phyloP scores from a whole-genome alignment of 2,329 filamentous ascomycete genomes.

The Mycocentrospora acerina region DNA sequence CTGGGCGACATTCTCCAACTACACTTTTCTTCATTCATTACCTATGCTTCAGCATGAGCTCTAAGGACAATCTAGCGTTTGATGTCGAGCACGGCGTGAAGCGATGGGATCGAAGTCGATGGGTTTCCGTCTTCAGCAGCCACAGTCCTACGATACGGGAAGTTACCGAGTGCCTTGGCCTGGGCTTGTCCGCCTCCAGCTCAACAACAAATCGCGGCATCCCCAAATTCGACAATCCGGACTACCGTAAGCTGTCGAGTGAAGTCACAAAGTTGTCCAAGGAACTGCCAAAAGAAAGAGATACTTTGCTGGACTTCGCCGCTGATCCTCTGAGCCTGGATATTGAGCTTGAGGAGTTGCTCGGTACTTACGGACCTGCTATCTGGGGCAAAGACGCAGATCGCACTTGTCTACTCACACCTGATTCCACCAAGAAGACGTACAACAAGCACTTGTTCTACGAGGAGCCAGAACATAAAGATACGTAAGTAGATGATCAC shows the following conservation, averaged over 20 bases:
- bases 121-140: constrained; percentile 41
- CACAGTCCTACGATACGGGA: constrained; percentile 42
- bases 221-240: constrained; percentile 42
- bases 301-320: constrained; percentile 40
- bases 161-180: constrained; percentile 39
- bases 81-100: constrained; percentile 34
- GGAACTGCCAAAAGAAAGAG: constrained; percentile 40
- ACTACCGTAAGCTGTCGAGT: constrained; percentile 39
- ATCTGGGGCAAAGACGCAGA: constrained; percentile 40
- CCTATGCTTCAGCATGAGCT: constrained; percentile 33
- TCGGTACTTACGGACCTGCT: constrained; percentile 33
- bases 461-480: constrained; percentile 35
- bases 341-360: constrained; percentile 35
- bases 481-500: constrained; percentile 27
- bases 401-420: constrained; percentile 34
- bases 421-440: constrained; percentile 37
- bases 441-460: constrained; percentile 37
- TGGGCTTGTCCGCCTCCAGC: constrained; percentile 37
- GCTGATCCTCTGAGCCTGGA: constrained; percentile 34
- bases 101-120: constrained; percentile 38
- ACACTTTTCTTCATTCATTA: constrained; percentile 13
- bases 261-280: constrained; percentile 40
- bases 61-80: constrained; percentile 32
- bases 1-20: constrained; percentile 21
- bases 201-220: constrained; percentile 41